phyloP scores from a whole-genome alignment of 139 green algal species.

The Tetraselmis chui region DNA sequence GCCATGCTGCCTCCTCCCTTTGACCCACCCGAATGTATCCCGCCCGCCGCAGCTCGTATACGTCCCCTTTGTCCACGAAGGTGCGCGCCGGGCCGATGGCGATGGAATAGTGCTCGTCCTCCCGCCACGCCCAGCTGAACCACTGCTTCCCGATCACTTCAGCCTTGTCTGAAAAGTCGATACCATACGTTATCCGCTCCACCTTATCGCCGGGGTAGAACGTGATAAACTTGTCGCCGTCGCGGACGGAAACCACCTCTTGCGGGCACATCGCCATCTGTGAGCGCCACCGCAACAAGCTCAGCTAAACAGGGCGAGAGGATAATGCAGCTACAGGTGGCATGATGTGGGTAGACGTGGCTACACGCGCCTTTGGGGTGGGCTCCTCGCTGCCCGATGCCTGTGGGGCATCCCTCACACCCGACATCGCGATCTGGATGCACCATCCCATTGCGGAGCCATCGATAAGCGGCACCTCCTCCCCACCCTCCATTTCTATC shows the following conservation, averaged over 20 bases:
- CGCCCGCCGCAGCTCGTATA: neutral
- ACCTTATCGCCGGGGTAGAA: constrained; percentile 49
- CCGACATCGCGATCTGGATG: constrained; percentile 32
- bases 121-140: constrained; percentile 56
- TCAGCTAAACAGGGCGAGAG: too few species aligned
- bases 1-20: too few species aligned
- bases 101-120: constrained; percentile 52
- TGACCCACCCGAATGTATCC: neutral
- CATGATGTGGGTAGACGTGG: neutral
- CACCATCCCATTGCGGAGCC: constrained; percentile 66
- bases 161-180: constrained; percentile 50
- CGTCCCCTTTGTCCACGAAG: constrained; percentile 38
- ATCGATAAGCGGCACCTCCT: constrained; percentile 78
- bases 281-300: constrained; percentile 2
- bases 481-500: constrained; percentile 61
- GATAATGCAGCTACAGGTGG: too few species aligned
- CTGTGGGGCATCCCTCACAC: constrained; percentile 23
- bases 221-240: constrained; percentile 66
- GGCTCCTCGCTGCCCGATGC: neutral
- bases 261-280: neutral
- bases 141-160: constrained; percentile 83
- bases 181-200: constrained; percentile 46
- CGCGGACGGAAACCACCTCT: constrained; percentile 44
- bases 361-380: neutral
- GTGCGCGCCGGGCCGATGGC: constrained; percentile 48